These are phyloP conservation scores for Exsudoporus floridanus DNA, from an alignment of 1,284 basidiomycete genomes.

Conservation along the genomic window DNA sequence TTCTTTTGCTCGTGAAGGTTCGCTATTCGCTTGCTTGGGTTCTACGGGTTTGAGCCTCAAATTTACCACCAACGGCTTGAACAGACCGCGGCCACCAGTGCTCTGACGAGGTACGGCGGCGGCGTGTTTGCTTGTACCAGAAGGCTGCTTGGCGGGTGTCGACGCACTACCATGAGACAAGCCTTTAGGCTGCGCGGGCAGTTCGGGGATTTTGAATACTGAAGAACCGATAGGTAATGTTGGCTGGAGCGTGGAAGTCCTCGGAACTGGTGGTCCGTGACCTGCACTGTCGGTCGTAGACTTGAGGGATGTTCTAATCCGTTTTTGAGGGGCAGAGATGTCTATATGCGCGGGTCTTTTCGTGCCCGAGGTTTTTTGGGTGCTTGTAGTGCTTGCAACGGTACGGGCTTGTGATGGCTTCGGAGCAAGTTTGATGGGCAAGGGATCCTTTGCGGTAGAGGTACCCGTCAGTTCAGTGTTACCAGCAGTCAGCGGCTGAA, in stretches of 20 bases:
- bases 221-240: not conserved
- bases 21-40: not conserved
- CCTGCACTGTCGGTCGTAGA: not conserved
- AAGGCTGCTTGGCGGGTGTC: not conserved
- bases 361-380: not conserved
- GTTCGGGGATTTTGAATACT: constrained; percentile 9
- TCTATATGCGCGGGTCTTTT: constrained; percentile 28
- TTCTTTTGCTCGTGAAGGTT: not conserved
- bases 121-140: not conserved
- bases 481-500: not conserved
- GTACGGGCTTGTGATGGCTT: not conserved
- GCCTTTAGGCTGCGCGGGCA: not conserved
- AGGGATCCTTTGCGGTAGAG: not conserved
- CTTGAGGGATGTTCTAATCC: constrained; percentile 7
- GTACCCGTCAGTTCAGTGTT: not conserved
- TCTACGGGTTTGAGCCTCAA: not conserved
- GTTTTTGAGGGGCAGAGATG: constrained; percentile 20
- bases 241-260: not conserved
- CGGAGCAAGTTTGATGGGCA: not conserved
- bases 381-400: not conserved
- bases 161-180: not conserved
- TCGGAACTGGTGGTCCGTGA: not conserved
- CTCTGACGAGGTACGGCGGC: not conserved
- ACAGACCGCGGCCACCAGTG: constrained; percentile 9
- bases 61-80: constrained; percentile 18